phyloP scores from a whole-genome alignment of 371 early-diverging fungal genomes.

The Mortierella polycephala region DNA sequence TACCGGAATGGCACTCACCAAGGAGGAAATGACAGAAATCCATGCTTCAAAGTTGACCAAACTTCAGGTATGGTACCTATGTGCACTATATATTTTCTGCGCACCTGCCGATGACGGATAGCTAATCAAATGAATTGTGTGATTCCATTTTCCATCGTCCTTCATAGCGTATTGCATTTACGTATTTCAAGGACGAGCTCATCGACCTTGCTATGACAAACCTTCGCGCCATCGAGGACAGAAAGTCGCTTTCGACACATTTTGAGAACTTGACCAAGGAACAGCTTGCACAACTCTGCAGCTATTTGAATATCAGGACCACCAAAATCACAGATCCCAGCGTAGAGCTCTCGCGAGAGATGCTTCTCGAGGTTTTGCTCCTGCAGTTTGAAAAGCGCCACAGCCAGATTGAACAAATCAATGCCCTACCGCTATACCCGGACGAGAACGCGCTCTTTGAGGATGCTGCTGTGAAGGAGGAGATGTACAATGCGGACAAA shows the following conservation, averaged over 20 bases:
- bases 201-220: constrained; percentile 81
- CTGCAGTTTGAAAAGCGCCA: constrained; percentile 68
- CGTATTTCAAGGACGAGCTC: constrained; percentile 70
- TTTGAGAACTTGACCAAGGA: constrained; percentile 63
- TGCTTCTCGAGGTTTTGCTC: constrained; percentile 66
- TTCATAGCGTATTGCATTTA: constrained; percentile 68
- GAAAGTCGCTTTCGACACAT: constrained; percentile 64
- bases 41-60: constrained; percentile 69
- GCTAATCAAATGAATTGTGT: neutral
- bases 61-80: constrained; percentile 67
- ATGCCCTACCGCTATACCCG: constrained; percentile 82
- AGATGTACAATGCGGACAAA: constrained; percentile 73
- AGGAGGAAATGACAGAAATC: constrained; percentile 68
- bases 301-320: constrained; percentile 68
- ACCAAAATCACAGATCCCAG: constrained; percentile 43
- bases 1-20: constrained; percentile 80
- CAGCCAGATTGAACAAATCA: constrained; percentile 78
- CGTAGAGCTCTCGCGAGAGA: constrained; percentile 54
- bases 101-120: no score
- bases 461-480: constrained; percentile 65
- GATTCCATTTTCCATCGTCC: neutral
- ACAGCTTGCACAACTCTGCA: constrained; percentile 65
- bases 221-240: constrained; percentile 70
- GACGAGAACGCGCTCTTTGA: constrained; percentile 76
- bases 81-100: neutral